These are phyloP conservation scores for Rhynchospora pubera DNA, from an alignment of 176 grass and related monocot species.

Conservation along the genomic window DNA sequence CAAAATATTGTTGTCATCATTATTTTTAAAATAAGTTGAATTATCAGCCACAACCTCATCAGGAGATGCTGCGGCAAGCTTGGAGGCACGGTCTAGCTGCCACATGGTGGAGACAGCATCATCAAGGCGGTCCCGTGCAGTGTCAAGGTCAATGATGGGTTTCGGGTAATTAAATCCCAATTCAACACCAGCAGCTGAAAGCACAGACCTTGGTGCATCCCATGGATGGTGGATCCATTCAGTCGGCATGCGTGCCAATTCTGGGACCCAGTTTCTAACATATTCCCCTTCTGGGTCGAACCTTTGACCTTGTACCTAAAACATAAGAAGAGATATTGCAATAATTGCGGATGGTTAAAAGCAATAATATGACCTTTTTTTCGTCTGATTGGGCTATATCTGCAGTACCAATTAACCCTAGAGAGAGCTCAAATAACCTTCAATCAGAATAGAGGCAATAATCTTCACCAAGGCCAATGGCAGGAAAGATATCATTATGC, in stretches of 20 bases:
- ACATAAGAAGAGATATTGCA: constrained; percentile 16
- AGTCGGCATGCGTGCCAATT: constrained; percentile 79
- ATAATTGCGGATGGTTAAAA: background rate
- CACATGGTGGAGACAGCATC: constrained; percentile 79
- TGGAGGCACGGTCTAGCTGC: constrained; percentile 69
- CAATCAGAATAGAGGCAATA: background rate
- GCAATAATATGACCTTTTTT: background rate
- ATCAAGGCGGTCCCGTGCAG: constrained; percentile 61
- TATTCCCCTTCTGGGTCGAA: constrained; percentile 86
- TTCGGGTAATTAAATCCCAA: constrained; percentile 79
- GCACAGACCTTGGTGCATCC: constrained; percentile 67
- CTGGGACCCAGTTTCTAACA: constrained; percentile 88
- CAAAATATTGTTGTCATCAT: constrained; percentile 26
- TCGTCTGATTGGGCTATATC: background rate
- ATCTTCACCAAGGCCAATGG: background rate
- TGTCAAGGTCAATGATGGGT: constrained; percentile 63
- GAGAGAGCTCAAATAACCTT: background rate
- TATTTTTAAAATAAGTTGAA: constrained; percentile 46
- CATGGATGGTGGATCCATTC: constrained; percentile 94
- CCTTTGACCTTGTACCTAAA: constrained; percentile 74
- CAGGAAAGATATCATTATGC: background rate
- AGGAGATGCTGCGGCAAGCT: constrained; percentile 33
- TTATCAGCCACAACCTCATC: constrained; percentile 84
- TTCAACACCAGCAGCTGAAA: constrained; percentile 76
- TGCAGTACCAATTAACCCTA: background rate